Base-by-base conservation (phyloP, 306 rosid species). In the Gynostemma pentaphyllum region DNA sequence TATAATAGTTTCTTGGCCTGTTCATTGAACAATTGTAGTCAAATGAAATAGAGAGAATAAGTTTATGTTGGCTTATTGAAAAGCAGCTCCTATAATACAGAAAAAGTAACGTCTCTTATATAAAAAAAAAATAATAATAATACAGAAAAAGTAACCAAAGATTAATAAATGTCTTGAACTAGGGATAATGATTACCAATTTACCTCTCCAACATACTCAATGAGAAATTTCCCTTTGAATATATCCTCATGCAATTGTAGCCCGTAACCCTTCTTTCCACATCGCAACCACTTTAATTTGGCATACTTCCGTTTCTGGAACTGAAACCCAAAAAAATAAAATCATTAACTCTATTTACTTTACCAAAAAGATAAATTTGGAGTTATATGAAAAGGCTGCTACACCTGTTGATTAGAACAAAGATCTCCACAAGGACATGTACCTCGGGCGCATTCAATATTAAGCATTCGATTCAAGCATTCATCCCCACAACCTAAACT, bases 151-250 rank as follows among this genome's bases (percentile, higher is more conserved):
- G 45, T 13, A 46, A 18, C 32, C 42, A 21, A 47, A 10, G 27
- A 36, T 65, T 16, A 64, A 36, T 2, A 39, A 9, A 22, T 23
- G 22, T 41, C 50, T 61, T 14, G 22, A 11, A 61, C 50, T 53
- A 60, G 46, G 65, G 21, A 53, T 57, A 59, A 74, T 15, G 39
- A 47, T 45, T 24, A 37, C 47, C 9, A 26, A 28, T 28, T 81
- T 85, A 94, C 99, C 97, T 94, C 99, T 64, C 99, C 99, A 68
- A 94, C 95, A 45, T 94, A 94, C 84, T 94, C 99, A 80, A 85
- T 89, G 68, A 94, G 94, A 77, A 94, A 94, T 61, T 78, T 76
- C 67, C 99, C 97, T 81, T 77, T 61, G 14, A 77, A 46, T 68
- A 87, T 84, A 70, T 76, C 72, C 64, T 81, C 87, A 19, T 75